These are phyloP conservation scores for Kandelia obovata DNA, from an alignment of 345 rosid genomes.

Conservation along the genomic window DNA sequence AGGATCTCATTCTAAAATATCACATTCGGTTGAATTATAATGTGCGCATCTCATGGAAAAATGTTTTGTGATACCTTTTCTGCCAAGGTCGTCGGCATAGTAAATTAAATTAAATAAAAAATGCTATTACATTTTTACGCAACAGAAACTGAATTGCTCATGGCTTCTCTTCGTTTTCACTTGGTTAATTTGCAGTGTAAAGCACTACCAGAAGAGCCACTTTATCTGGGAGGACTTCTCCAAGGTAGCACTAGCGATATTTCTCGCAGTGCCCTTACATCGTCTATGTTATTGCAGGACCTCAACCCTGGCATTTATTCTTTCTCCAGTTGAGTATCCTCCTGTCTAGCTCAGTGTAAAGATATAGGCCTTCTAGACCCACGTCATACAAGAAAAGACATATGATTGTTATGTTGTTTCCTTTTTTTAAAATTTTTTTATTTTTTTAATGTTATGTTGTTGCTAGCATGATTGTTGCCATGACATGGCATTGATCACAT, in stretches of 20 bases:
- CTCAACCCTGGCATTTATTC: conserved; percentile 54
- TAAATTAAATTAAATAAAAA: no score
- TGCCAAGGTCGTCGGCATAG: no score
- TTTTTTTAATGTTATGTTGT: no score
- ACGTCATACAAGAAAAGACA: no score
- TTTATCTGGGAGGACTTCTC: conserved; percentile 76
- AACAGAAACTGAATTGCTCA: not conserved
- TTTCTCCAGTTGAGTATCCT: conserved; percentile 59
- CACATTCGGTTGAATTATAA: not conserved
- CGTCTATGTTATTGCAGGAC: conserved; percentile 51
- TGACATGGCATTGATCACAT: no score
- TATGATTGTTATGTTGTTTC: no score
- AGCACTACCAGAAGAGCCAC: conserved; percentile 52
- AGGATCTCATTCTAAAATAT: not conserved
- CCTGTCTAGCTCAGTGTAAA: not conserved
- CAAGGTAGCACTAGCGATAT: conserved; percentile 12
- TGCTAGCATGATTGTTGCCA: no score
- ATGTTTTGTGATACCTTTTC: no score
- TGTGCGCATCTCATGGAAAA: no score
- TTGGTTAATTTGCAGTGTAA: conserved; percentile 49
- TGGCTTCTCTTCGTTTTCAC: not conserved
- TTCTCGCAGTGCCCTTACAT: conserved; percentile 28
- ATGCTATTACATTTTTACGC: no score
- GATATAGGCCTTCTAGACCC: not conserved
- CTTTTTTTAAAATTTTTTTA: no score